These are phyloP conservation scores for Wickerhamiella alocasiicola DNA, from an alignment of 805 yeast genomes.

Conservation along the genomic window DNA sequence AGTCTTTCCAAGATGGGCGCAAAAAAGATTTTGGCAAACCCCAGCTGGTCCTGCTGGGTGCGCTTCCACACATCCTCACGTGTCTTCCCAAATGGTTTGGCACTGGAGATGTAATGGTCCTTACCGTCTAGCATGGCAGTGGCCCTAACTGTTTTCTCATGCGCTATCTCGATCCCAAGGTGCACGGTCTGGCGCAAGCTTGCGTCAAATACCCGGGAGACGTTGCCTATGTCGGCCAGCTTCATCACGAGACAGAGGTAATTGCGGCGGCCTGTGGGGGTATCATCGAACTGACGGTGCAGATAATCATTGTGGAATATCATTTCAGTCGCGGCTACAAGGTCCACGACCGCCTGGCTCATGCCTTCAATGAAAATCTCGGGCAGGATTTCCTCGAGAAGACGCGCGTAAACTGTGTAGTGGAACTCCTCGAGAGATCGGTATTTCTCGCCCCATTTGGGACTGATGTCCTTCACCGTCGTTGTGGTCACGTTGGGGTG, in stretches of 20 bases:
- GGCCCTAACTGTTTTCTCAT: not conserved
- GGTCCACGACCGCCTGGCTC: constrained; percentile 25
- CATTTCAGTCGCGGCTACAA: constrained; percentile 85
- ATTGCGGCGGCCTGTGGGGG: constrained; percentile 6
- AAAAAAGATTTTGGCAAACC: constrained; percentile 2
- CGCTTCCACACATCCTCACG: constrained; percentile 3
- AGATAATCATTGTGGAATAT: constrained; percentile 71
- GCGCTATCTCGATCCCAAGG: constrained; percentile 3
- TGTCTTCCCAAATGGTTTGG: not conserved
- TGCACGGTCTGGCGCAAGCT: constrained; percentile 11
- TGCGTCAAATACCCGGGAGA: constrained; percentile 52
- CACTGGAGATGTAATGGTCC: not conserved
- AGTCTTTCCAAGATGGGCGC: not conserved
- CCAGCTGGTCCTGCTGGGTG: constrained; percentile 5
- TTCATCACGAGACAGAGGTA: constrained; percentile 59
- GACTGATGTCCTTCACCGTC: constrained; percentile 42
- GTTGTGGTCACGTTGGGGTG: constrained; percentile 93
- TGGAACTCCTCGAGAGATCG: constrained; percentile 74
- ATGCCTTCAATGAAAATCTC: constrained; percentile 12
- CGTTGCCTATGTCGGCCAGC: constrained; percentile 94
- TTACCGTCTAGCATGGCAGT: not conserved
- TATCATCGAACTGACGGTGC: constrained; percentile 24
- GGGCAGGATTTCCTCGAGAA: constrained; percentile 45
- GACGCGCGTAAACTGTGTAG: constrained; percentile 44
- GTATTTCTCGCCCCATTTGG: constrained; percentile 54